Evolutionary conservation across 2,329 filamentous ascomycete genomes (phyloP), one percentile per base, ranked within the genome.

Genomic region (Diplodia sapinea): DNA sequence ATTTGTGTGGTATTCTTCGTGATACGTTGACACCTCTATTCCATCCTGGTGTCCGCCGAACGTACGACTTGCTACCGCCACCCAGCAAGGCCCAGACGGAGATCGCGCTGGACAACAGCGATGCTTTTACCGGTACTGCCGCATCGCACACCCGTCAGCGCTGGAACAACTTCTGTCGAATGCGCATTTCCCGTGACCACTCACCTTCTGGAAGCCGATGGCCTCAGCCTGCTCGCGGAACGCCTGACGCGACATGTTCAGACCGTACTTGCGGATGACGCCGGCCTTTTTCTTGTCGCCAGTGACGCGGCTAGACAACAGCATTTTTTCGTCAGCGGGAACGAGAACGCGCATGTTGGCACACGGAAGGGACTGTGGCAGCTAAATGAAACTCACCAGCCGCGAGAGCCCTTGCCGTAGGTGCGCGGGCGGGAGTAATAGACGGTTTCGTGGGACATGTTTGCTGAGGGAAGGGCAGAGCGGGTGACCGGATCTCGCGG

Each of bases 211-310:
- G 84, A 90, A 90, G 75, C 88, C 88, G 79, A 90, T 89, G 80
- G 89, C 87, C 77, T 80, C 79, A 77, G 83, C 81, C 85, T 89
- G 89, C 83, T 90, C 88, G 74, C 88, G 81, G 85, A 90, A 90
- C 85, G 87, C 89, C 82, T 87, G 84, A 85, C 87, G 86, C 85
- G 87, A 89, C 83, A 89, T 88, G 79, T 96, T 93, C 77, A 97
- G 88, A 81, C 95, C 94, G 87, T 99, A 99, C 88, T 99, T 99
- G 88, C 95, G 94, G 89, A 99, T 97, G 77, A 99, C 90, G 95
- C 95, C 95, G 80, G 51, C 2, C 33, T 54, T 49, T n/a, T 66
- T 66, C 64, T 66, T 66, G 29, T 66, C 64, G 38, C 64, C 64
- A 2, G 64, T 66, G 51, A 66, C 64, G 26, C 64, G 51, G 49